Evolutionary conservation across 192 early-diverging fungal genomes (phyloP).

Genomic region (Lobosporangium transversale): DNA sequence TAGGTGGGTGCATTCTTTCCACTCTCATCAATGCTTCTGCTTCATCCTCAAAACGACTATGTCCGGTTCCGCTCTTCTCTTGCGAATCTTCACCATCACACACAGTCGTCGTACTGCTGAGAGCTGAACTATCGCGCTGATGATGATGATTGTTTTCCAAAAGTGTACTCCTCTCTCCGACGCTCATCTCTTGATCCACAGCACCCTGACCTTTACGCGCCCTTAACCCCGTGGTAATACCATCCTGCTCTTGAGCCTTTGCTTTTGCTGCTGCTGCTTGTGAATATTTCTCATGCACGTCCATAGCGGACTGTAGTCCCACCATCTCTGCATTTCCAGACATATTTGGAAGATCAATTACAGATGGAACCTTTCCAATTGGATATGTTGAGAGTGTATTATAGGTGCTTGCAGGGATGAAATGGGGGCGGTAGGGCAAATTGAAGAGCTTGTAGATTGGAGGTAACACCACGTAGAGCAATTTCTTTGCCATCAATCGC

Average conservation of each 20-base stretch:
- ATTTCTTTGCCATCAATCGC: constrained; percentile 61
- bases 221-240: constrained; percentile 11
- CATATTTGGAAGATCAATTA: constrained; percentile 53
- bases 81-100: constrained; percentile 9
- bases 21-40: constrained; percentile 45
- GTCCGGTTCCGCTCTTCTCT: constrained; percentile 3
- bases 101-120: constrained; percentile 36
- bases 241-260: constrained; percentile 17
- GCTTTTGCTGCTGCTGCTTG: constrained; percentile 40
- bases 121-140: constrained; percentile 21
- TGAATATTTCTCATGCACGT: constrained; percentile 57
- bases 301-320: constrained; percentile 60
- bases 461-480: constrained; percentile 57
- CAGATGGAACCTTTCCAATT: constrained; percentile 43
- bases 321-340: constrained; percentile 57
- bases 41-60: constrained; percentile 35
- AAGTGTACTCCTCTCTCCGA: constrained; percentile 16
- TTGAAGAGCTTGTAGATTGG: constrained; percentile 65
- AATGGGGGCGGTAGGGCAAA: constrained; percentile 58
- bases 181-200: constrained; percentile 7
- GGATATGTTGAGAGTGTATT: constrained; percentile 44
- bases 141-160: constrained; percentile 9
- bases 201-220: constrained; percentile 22
- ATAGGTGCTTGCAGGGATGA: constrained; percentile 45
- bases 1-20: constrained; percentile 47